Conservation (phyloP, 1,284 basidiomycete genomes). For the Trichosporon sp. region DNA sequence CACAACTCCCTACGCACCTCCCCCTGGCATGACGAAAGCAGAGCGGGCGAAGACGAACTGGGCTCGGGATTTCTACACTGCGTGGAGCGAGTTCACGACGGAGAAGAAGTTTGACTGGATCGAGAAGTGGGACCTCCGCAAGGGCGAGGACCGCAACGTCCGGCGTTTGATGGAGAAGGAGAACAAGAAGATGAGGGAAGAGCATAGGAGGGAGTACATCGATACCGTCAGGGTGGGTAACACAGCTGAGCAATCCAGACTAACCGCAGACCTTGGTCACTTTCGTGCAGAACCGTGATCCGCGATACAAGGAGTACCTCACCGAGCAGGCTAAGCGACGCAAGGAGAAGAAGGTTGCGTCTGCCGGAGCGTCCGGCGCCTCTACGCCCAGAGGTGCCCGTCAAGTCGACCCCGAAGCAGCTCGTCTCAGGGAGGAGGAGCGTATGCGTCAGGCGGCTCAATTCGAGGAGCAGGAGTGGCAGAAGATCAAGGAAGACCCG, state of each 20-base stretch:
- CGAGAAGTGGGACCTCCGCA: slow-evolving; percentile 73
- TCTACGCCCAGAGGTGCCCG: slow-evolving; percentile 15
- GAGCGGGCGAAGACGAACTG: slow-evolving; percentile 49
- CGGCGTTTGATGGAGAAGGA: slow-evolving; percentile 91
- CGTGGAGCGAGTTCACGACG: slow-evolving; percentile 82
- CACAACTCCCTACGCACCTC: slow-evolving; percentile 58
- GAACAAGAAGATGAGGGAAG: slow-evolving; percentile 85
- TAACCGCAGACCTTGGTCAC: slow-evolving; percentile 63
- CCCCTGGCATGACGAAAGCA: slow-evolving; percentile 50
- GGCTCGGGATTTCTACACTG: slow-evolving; percentile 73
- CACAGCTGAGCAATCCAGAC: not conserved
- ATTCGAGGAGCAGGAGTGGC: slow-evolving; percentile 65
- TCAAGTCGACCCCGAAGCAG: slow-evolving; percentile 24
- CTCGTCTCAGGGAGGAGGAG: slow-evolving; percentile 25
- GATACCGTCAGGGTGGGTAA: slow-evolving; percentile 72
- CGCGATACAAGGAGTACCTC: slow-evolving; percentile 73
- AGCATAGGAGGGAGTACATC: slow-evolving; percentile 85
- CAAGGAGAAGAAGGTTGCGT: slow-evolving; percentile 10
- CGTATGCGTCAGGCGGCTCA: slow-evolving; percentile 27
- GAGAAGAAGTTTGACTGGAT: slow-evolving; percentile 86
- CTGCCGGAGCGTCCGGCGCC: slow-evolving; percentile 10
- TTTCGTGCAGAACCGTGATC: slow-evolving; percentile 90
- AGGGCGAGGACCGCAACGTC: slow-evolving; percentile 80
- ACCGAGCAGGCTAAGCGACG: slow-evolving; percentile 50
- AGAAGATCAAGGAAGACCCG: slow-evolving; percentile 61